Conservation (phyloP, 2,329 filamentous ascomycete species). For the Metarhizium sp. region DNA sequence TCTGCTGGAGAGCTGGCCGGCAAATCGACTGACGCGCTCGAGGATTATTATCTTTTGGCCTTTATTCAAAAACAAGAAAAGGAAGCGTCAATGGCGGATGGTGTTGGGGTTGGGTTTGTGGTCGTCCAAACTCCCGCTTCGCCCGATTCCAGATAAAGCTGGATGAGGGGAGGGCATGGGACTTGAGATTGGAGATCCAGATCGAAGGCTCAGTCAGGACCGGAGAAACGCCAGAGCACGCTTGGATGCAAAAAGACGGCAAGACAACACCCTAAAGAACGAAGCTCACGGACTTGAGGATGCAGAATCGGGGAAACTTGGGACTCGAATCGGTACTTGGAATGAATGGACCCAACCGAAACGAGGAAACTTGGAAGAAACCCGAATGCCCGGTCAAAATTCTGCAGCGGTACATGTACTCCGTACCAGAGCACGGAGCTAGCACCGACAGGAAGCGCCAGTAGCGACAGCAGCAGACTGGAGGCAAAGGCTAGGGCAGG, state of each 20-base stretch:
- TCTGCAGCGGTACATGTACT: background rate
- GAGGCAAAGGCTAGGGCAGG: no score
- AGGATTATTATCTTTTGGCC: background rate
- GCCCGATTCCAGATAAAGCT: no score
- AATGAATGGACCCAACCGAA: background rate
- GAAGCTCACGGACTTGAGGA: background rate
- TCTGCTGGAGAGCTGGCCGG: slow-evolving; percentile 3
- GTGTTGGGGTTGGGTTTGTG: background rate
- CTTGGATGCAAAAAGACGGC: background rate
- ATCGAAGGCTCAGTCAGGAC: background rate
- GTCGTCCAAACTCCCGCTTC: background rate
- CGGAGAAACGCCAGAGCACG: no score
- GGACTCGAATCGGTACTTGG: background rate
- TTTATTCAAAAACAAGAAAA: background rate
- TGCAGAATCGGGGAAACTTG: background rate
- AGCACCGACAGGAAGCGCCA: no score
- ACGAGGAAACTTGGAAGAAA: background rate
- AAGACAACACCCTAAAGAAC: background rate
- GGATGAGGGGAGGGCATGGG: no score
- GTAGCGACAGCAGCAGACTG: no score
- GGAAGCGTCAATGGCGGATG: background rate
- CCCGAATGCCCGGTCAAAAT: background rate
- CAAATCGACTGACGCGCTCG: slow-evolving; percentile 1
- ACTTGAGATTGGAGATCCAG: no score
- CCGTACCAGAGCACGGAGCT: background rate